Base-by-base conservation (phyloP, 306 rosid species). In the Rosa persica region DNA sequence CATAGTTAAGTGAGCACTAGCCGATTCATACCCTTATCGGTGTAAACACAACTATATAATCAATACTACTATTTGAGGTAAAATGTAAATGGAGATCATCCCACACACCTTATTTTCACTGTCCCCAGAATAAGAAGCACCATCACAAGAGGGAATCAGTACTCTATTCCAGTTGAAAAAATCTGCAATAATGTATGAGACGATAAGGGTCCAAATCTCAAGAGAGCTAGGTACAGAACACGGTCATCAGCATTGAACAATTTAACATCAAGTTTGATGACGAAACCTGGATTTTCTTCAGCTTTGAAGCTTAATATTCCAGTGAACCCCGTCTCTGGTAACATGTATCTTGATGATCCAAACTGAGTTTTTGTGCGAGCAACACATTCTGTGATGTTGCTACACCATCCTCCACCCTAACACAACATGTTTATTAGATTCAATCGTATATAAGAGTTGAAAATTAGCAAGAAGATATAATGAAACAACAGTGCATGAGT, bases 331-430 rank as follows among this genome's bases (percentile, higher is more conserved):
- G 84, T 83, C 79, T 88, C 85, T 52, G 84, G 89, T 84, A 88
- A 93, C 98, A 91, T 93, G 83, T 72, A 88, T 0, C 48, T 27
- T 15, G 97, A 89, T 11, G 97, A 91, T 69, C 98, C 98, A n/a
- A 79, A 86, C 46, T 11, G 92, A 84, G 77, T 67, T 87, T 86
- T 87, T 89, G 60, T 12, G 2, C 97, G 97, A 77, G 78, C 79
- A 62, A 86, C 86, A 70, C 98, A 91, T 61, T 80, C 83, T 80
- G 84, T 87, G 61, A 86, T 57, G 77, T 82, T 85, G 62, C 89
- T 83, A 83, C 98, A 93, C 97, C 97, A 93, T 72, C 92, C 97
- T 74, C 98, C 98, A 65, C 98, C 97, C 97, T 93, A 88, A 80
- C 85, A 84, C 78, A 81, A 47, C 42, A 73, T 82, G 76, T 22